These are phyloP conservation scores for Wickerhamomyces canadensis DNA, from an alignment of 805 yeast species.

Conservation along the genomic window DNA sequence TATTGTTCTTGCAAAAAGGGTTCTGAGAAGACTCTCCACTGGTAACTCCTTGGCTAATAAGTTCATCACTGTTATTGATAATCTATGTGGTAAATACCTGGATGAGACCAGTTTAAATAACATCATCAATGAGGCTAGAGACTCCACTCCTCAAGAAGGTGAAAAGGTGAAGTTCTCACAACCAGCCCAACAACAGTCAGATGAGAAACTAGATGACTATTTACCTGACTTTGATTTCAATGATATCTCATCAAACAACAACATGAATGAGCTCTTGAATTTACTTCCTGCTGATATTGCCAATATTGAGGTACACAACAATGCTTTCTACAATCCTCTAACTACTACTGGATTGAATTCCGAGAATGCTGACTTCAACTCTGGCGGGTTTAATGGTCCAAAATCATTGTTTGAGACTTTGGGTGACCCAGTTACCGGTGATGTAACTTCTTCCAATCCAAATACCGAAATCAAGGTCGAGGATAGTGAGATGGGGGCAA, in stretches of 20 bases:
- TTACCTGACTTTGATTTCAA: slow-evolving; percentile 23
- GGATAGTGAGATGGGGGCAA: not conserved
- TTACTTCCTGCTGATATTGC: slow-evolving; percentile 22
- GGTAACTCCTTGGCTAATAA: slow-evolving; percentile 42
- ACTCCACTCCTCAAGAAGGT: not conserved
- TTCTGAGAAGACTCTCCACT: slow-evolving; percentile 31
- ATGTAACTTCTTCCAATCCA: not conserved
- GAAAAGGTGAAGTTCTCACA: not conserved
- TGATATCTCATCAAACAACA: slow-evolving; percentile 16
- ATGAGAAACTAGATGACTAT: slow-evolving; percentile 7
- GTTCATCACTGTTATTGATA: slow-evolving; percentile 40
- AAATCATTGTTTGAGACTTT: too few relatives aligned
- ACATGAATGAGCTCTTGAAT: slow-evolving; percentile 18
- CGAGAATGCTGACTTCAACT: slow-evolving; percentile 1
- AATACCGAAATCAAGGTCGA: not conserved
- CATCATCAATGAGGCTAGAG: slow-evolving; percentile 1
- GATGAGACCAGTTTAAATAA: slow-evolving; percentile 14
- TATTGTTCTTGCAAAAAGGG: slow-evolving; percentile 36
- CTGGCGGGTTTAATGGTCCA: slow-evolving; percentile 4
- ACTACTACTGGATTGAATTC: too few relatives aligned
- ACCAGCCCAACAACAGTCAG: not conserved
- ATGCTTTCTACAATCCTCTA: not conserved
- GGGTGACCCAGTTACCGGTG: too few relatives aligned
- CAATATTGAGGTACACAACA: slow-evolving; percentile 10
- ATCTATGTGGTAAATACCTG: slow-evolving; percentile 29